Base-by-base conservation (phyloP, 108 stramenopile genomes). In the Skeletonema tropicum region DNA sequence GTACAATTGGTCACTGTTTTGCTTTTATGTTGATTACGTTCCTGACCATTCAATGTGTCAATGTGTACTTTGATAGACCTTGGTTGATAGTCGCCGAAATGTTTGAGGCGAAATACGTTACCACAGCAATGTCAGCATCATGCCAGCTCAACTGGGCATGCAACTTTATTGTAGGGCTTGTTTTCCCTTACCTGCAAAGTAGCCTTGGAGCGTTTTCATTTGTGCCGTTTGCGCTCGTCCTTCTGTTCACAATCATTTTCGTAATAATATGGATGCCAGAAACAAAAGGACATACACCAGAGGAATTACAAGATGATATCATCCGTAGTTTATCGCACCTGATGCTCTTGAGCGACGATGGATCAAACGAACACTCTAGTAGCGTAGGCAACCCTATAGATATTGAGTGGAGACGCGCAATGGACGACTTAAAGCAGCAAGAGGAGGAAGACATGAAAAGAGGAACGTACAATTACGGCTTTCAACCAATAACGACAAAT, bases 81-180 rank as follows among this genome's bases (percentile, higher is more conserved):
- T 96, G 92, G 90, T 77, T 96, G 52, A 97, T 99, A 71, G 95
- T 97, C 3, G 93, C 93, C 2, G 94, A 94, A 73, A 88, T 90
- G 89, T 94, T 97, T 79, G 93, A 95, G 68, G 92, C 91, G 41
- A 96, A 97, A 77, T 96, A 96, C 71, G 95, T 96, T 13, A 85
- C 92, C 13, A 66, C 86, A 33, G 96, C 96, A 45, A 95, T 96
- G 93, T 82, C 83, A 55, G 66, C 84, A 13, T 91, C 83, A 32
- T 83, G 74, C 57, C 91, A 94, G 77, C 66, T 97, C 26, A 98
- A 99, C 73, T 99, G 99, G 99, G 81, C 68, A 7, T 94, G 87
- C 77, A 97, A 97, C 85, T 94, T 97, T 70, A 69, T 95, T 61
- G 91, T 98, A 31, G 97, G 93, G 11, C 55, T 97, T 25, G 63